Evolutionary conservation across 2,329 filamentous ascomycete genomes (phyloP), one percentile per base, ranked within the genome.

Genomic region (Lachnellula subtilissima): DNA sequence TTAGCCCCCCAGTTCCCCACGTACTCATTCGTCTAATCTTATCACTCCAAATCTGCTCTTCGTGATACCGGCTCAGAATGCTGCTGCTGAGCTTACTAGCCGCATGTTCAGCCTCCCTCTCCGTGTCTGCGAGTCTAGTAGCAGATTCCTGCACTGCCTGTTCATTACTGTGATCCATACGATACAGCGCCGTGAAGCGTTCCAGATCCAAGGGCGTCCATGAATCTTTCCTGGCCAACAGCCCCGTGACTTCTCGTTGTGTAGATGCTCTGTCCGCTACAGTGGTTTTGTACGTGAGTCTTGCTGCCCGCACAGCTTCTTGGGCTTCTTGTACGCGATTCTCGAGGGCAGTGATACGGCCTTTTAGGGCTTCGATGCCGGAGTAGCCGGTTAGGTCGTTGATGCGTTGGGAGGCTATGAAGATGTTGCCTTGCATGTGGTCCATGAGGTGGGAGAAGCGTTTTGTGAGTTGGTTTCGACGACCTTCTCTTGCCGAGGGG

Each of bases 31-130:
- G 81, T 37, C 94, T 82, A 70, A 99, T 99, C 65, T 96, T 93
- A 71, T 99, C 94, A 69, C 90, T 96, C 94, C 94, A 99, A 55
- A 99, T 95, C 76, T 99, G 94, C 76, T 99, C 94, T 75, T 99
- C 94, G 72, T 99, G 94, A 73, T 99, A 99, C 58, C 95, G 84
- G 59, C 88, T 88, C 51, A 97, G 77, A 65, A 97, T 97, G 50
- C 87, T 85, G 59, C 87, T 85, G 69, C 88, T 93, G 53, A 99
- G 76, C 65, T 86, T 82, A 52, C 85, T 83, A 54, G 86, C 83
- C 0, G 91, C 82, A 59, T 88, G 86, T 73, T 96, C 89, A 58
- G 95, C 85, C 35, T 89, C 84, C 46, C 82, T 81, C 75, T 99
- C 94, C 2, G 90, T 86, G 57, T 84, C 80, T 15, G 85, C 84